Percentiles rank a stretch among this genome's conserved stretches.
These are phyloP conservation scores for Hyphopichia wangnamkhiaoensis DNA, from an alignment of 1,139 yeast genomes.

Conservation along the genomic window DNA sequence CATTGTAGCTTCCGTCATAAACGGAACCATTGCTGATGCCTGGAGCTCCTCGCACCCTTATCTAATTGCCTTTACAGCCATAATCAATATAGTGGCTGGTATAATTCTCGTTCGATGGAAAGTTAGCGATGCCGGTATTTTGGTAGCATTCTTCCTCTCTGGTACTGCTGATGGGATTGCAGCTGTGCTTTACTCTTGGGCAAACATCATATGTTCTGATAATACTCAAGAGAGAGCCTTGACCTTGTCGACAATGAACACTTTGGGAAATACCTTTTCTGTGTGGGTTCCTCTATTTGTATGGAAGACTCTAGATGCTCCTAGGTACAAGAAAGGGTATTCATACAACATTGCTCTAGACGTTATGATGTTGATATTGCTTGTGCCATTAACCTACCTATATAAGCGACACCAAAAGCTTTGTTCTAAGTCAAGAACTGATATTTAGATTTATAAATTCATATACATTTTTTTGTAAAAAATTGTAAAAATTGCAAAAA, in stretches of 20 bases:
- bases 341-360: slow-evolving; percentile 16
- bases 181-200: slow-evolving; percentile 19
- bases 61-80: slow-evolving; percentile 13
- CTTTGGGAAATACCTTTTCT: slow-evolving; percentile 17
- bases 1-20: slow-evolving; percentile 18
- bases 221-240: slow-evolving; percentile 16
- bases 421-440: background rate
- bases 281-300: slow-evolving; percentile 23
- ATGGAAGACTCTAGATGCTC: slow-evolving; percentile 23
- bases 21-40: slow-evolving; percentile 19
- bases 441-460: background rate
- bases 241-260: slow-evolving; percentile 17
- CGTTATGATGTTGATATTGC: slow-evolving; percentile 14
- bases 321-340: slow-evolving; percentile 17
- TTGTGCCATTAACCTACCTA: slow-evolving; percentile 11
- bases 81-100: slow-evolving; percentile 44
- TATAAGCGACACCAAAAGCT: slow-evolving; percentile 2
- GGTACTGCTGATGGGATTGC: slow-evolving; percentile 44
- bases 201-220: slow-evolving; percentile 17
- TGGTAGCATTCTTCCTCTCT: slow-evolving; percentile 48
- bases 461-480: background rate
- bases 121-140: slow-evolving; percentile 42
- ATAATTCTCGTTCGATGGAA: slow-evolving; percentile 48
- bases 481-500: background rate
- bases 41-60: slow-evolving; percentile 13